These are phyloP conservation scores for Cyclotella atomus DNA, from an alignment of 108 stramenopile genomes.

Conservation along the genomic window DNA sequence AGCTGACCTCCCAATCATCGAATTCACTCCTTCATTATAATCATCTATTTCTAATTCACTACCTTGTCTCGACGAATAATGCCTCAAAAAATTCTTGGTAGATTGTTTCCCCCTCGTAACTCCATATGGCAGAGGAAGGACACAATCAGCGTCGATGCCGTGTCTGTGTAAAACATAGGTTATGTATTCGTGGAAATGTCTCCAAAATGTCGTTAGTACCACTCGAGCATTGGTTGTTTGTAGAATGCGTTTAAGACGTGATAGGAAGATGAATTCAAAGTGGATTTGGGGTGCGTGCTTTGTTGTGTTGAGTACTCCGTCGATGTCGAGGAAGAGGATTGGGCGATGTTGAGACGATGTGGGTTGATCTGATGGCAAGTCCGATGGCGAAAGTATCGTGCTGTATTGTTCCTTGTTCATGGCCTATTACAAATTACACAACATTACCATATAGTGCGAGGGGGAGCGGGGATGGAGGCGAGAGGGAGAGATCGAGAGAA, in stretches of 20 bases:
- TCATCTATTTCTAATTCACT: not conserved
- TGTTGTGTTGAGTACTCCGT: slow-evolving; percentile 47
- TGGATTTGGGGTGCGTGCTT: slow-evolving; percentile 47
- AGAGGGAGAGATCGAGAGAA: too few relatives aligned
- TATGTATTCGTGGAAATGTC: slow-evolving; percentile 53
- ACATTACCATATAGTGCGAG: too few relatives aligned
- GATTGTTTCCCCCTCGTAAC: slow-evolving; percentile 38
- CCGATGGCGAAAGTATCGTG: too few relatives aligned
- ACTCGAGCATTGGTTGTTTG: slow-evolving; percentile 35
- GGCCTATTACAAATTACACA: too few relatives aligned
- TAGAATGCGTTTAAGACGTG: slow-evolving; percentile 36
- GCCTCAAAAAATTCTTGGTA: slow-evolving; percentile 36
- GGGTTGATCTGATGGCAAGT: too few relatives aligned
- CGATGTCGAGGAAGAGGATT: slow-evolving; percentile 51
- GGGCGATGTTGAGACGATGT: slow-evolving; percentile 8
- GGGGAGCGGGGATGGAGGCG: too few relatives aligned
- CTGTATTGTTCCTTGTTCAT: too few relatives aligned
- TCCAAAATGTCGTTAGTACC: slow-evolving; percentile 48
- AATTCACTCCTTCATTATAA: not conserved
- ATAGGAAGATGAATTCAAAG: slow-evolving; percentile 22
- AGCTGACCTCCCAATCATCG: slow-evolving; percentile 28
- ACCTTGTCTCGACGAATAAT: slow-evolving; percentile 11
- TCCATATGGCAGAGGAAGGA: slow-evolving; percentile 35
- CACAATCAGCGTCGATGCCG: slow-evolving; percentile 36
- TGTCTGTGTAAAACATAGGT: slow-evolving; percentile 41